Evolutionary conservation across 441 rosid genomes (phyloP).

Genomic region (Hura crepitans): DNA sequence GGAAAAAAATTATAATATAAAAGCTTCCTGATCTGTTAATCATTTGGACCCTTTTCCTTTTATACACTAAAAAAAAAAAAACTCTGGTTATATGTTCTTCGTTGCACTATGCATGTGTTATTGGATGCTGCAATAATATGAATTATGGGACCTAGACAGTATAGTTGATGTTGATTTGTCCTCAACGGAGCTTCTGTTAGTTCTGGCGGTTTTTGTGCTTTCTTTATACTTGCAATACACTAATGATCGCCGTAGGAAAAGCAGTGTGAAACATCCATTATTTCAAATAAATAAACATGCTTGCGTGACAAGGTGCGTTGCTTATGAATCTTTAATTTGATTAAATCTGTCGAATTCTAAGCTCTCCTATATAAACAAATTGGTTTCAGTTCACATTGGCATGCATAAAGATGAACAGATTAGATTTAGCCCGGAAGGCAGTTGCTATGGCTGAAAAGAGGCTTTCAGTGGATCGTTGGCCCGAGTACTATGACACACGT

Average conservation of each 20-base stretch:
- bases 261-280: not conserved
- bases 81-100: not conserved
- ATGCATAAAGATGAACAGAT: slow-evolving; percentile 87
- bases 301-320: slow-evolving; percentile 6
- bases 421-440: slow-evolving; percentile 79
- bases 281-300: not conserved
- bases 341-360: not conserved
- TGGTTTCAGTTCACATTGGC: slow-evolving; percentile 79
- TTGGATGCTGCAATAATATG: not conserved
- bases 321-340: not conserved
- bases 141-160: not conserved
- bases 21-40: not conserved
- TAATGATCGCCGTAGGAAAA: not conserved
- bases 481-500: slow-evolving; percentile 84
- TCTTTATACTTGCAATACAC: not conserved
- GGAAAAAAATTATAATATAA: not conserved
- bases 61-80: not conserved
- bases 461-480: slow-evolving; percentile 72
- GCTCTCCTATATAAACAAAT: slow-evolving; percentile 8
- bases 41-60: not conserved
- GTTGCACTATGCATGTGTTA: not conserved
- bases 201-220: not conserved
- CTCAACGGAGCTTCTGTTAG: not conserved
- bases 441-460: slow-evolving; percentile 69
- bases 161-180: not conserved